Conservation (phyloP, 345 rosid species). For the Tarenaya hassleriana region DNA sequence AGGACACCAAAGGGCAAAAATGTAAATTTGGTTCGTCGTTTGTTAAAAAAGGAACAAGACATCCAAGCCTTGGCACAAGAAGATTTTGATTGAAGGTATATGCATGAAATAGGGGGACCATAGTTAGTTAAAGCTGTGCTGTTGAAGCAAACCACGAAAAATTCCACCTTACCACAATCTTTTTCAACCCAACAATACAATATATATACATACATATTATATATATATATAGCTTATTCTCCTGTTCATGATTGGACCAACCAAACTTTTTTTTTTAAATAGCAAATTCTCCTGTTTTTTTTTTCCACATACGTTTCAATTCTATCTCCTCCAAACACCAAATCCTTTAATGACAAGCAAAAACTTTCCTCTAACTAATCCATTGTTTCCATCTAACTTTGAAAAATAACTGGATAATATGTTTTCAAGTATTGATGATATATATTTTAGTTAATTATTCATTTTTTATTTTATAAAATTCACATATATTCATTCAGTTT, state of each 20-base stretch:
- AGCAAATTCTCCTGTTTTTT: too few relatives aligned
- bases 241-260: slow-evolving; percentile 23
- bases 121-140: slow-evolving; percentile 64
- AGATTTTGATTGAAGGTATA: slow-evolving; percentile 35
- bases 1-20: slow-evolving; percentile 17
- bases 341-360: slow-evolving; percentile 44
- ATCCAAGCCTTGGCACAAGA: too few relatives aligned
- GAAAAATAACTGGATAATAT: not conserved
- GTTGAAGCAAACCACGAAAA: slow-evolving; percentile 37
- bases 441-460: too few relatives aligned
- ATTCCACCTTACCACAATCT: slow-evolving; percentile 19
- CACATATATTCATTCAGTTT: too few relatives aligned
- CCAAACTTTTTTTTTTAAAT: slow-evolving; percentile 18
- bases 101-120: slow-evolving; percentile 34
- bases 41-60: slow-evolving; percentile 33
- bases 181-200: slow-evolving; percentile 16
- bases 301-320: slow-evolving; percentile 2
- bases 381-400: slow-evolving; percentile 11
- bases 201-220: too few relatives aligned
- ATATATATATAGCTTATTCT: not conserved
- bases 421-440: not conserved
- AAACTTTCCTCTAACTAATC: slow-evolving; percentile 27
- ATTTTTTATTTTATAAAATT: too few relatives aligned
- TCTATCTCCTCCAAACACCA: slow-evolving; percentile 19
- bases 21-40: slow-evolving; percentile 34